A percentile compares a stretch with the other conserved stretches of the same genome.
Conservation (phyloP, 129 eudicot species). For the Saussurea involucrata region DNA sequence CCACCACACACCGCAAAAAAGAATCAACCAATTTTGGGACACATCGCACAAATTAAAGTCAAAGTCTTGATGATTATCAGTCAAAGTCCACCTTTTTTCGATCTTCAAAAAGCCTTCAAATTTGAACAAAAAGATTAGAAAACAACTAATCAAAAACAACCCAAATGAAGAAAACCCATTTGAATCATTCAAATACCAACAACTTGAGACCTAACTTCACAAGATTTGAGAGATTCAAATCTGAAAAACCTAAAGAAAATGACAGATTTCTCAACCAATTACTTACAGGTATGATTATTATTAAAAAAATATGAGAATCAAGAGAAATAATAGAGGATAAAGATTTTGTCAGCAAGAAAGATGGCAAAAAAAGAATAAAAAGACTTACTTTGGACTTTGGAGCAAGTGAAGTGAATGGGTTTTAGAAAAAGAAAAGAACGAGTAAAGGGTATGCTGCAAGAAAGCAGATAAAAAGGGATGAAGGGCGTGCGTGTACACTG, state of each 20-base stretch:
- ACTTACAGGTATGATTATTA: not conserved
- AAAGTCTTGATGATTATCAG: conserved; percentile 27
- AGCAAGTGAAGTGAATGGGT: conserved; percentile 32
- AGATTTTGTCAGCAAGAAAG: conserved; percentile 42
- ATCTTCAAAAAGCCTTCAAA: conserved; percentile 30
- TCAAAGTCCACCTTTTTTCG: conserved; percentile 18
- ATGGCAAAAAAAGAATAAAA: conserved; percentile 31
- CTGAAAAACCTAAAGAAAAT: not conserved
- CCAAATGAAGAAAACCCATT: not conserved
- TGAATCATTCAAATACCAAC: not conserved
- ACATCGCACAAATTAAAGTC: conserved; percentile 27
- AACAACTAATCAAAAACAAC: conserved; percentile 2
- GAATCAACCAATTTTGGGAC: conserved; percentile 19
- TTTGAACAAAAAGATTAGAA: conserved; percentile 26
- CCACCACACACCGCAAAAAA: conserved; percentile 31
- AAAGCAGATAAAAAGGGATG: conserved; percentile 30
- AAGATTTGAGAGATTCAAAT: conserved; percentile 17
- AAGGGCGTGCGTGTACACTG: conserved; percentile 39
- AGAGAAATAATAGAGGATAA: not conserved
- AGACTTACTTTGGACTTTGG: conserved; percentile 47
- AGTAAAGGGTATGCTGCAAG: conserved; percentile 26
- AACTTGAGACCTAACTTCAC: not conserved
- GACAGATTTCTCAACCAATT: conserved; percentile 20
- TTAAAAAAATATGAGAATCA: not conserved
- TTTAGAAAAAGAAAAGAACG: conserved; percentile 5